phyloP scores from a whole-genome alignment of 1,284 basidiomycete species.

The Marasmius sp. region DNA sequence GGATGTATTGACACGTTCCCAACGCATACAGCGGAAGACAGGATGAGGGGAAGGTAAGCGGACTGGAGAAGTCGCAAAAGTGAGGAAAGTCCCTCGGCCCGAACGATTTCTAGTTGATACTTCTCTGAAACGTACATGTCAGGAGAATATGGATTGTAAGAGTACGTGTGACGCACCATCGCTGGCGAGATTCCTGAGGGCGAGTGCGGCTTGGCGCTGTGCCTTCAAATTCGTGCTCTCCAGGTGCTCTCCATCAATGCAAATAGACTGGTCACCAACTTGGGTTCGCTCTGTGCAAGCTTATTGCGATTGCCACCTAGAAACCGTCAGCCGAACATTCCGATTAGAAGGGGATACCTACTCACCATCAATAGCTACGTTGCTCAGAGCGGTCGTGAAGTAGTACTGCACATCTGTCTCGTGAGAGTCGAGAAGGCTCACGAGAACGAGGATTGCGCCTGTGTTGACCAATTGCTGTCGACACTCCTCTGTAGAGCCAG shows the following conservation, averaged over 20 bases:
- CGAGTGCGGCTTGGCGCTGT: constrained; percentile 97
- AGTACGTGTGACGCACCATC: constrained; percentile 88
- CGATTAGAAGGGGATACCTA: too few species aligned
- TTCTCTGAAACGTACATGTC: constrained; percentile 77
- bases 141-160: background rate
- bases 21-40: too few species aligned
- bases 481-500: constrained; percentile 79
- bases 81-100: too few species aligned
- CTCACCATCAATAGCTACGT: constrained; percentile 96
- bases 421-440: constrained; percentile 91
- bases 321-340: too few species aligned
- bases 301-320: constrained; percentile 98
- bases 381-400: constrained; percentile 97
- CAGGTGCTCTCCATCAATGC: constrained; percentile 95
- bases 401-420: constrained; percentile 99
- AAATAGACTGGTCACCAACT: constrained; percentile 92
- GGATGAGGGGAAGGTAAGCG: too few species aligned
- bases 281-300: constrained; percentile 92
- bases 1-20: too few species aligned
- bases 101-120: constrained; percentile 98
- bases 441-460: constrained; percentile 96
- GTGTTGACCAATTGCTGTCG: constrained; percentile 98
- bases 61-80: too few species aligned
- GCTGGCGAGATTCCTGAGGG: constrained; percentile 94
- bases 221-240: constrained; percentile 97